Conservation (phyloP, 306 rosid species). For the Sicyos edulis region DNA sequence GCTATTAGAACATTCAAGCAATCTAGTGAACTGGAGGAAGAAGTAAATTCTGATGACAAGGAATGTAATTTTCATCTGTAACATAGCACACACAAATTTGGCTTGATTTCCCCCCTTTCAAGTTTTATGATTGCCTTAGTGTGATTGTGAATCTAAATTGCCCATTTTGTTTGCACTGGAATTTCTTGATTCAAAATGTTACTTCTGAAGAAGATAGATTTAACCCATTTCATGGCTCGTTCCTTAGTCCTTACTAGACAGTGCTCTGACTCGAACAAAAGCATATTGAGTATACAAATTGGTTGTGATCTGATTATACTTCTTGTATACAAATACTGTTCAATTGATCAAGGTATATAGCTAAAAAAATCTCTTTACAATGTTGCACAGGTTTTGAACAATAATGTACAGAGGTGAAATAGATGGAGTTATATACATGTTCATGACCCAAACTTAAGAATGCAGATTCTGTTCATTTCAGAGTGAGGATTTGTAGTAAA, state of each 20-base stretch:
- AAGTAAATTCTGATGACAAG: background rate
- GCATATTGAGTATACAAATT: background rate
- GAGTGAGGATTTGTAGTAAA: background rate
- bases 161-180: background rate
- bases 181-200: background rate
- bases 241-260: background rate
- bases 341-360: background rate
- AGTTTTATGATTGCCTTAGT: background rate
- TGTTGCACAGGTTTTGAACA: too few relatives aligned
- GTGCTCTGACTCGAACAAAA: background rate
- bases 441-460: background rate
- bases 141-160: conserved; percentile 19
- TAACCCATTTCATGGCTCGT: background rate
- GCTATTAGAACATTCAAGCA: conserved; percentile 25
- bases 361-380: background rate
- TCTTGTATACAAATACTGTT: background rate
- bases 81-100: conserved; percentile 19
- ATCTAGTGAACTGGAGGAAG: background rate
- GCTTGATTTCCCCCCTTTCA: too few relatives aligned
- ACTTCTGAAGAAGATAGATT: background rate
- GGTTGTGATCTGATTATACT: background rate
- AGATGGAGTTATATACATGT: background rate
- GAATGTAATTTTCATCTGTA: conserved; percentile 17
- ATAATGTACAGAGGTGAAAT: background rate
- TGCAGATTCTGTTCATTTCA: background rate